Percentiles rank a stretch among this genome's conserved stretches.
Evolutionary conservation across 116 monocot genomes (phyloP).

Genomic region (Phalaenopsis hybrid): DNA sequence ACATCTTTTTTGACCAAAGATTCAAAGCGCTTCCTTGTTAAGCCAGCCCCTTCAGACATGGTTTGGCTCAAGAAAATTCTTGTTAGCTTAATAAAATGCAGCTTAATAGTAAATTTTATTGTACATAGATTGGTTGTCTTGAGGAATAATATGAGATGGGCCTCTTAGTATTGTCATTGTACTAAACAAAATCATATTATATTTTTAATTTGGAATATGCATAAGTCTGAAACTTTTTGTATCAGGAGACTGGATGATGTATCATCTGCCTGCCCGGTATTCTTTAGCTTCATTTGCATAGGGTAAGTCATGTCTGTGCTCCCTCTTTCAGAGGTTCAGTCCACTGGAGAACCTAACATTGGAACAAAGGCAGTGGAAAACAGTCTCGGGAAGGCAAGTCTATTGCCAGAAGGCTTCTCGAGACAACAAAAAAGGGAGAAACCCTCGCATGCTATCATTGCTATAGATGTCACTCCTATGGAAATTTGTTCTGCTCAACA

Average conservation of each 20-base stretch:
- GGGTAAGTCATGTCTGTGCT: conserved; percentile 30
- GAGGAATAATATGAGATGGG: background rate
- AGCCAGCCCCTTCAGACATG: background rate
- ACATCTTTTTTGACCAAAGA: background rate
- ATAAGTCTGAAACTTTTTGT: background rate
- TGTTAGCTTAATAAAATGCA: too few relatives aligned
- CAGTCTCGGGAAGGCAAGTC: conserved; percentile 20
- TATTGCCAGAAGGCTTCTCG: conserved; percentile 28
- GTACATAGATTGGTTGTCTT: background rate
- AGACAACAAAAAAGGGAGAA: conserved; percentile 15
- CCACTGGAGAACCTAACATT: conserved; percentile 31
- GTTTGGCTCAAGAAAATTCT: background rate
- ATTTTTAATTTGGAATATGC: conserved; percentile 1
- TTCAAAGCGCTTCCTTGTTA: background rate
- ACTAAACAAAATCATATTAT: background rate
- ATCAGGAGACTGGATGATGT: conserved; percentile 1
- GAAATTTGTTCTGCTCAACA: conserved; percentile 20
- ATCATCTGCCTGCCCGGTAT: background rate
- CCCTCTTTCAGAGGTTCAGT: conserved; percentile 32
- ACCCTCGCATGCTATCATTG: conserved; percentile 11
- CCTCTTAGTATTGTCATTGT: background rate
- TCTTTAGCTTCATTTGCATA: conserved; percentile 19
- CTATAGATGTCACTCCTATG: conserved; percentile 12
- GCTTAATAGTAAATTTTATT: background rate
- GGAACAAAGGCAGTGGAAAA: conserved; percentile 27